Evolutionary conservation across 768 basidiomycete genomes (phyloP).

Genomic region (Lactarius sp.): DNA sequence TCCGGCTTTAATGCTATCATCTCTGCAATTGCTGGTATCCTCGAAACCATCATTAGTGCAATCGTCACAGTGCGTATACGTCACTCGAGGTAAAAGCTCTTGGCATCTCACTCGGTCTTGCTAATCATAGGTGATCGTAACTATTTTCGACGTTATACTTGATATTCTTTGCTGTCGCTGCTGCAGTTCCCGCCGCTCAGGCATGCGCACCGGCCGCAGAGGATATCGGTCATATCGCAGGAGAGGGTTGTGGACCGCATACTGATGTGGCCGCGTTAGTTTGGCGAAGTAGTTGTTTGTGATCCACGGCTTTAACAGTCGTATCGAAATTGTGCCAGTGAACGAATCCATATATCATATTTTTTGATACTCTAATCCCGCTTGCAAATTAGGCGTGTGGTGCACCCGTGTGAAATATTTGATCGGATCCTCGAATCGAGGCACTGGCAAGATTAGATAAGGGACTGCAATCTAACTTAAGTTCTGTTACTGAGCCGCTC

Average conservation of each 20-base stretch:
- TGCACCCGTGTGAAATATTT: too few relatives aligned
- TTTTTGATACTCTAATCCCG: not conserved
- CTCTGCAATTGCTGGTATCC: conserved; percentile 51
- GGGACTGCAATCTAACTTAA: too few relatives aligned
- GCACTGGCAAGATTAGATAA: too few relatives aligned
- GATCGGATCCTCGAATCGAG: too few relatives aligned
- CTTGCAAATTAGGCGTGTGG: too few relatives aligned
- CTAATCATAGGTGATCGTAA: conserved; percentile 49
- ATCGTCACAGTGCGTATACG: conserved; percentile 49
- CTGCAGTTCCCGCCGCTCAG: conserved; percentile 27
- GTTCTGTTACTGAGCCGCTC: too few relatives aligned
- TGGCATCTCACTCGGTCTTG: too few relatives aligned
- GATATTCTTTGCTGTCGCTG: conserved; percentile 45
- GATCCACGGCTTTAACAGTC: not conserved
- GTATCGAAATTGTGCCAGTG: not conserved
- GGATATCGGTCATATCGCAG: not conserved
- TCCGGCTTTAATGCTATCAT: conserved; percentile 54
- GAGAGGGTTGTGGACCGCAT: not conserved
- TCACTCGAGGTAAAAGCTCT: too few relatives aligned
- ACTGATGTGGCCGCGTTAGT: not conserved
- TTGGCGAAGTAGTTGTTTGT: not conserved
- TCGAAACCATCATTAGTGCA: conserved; percentile 55
- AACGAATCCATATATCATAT: not conserved
- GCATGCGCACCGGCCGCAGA: conserved; percentile 14
- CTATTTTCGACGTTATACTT: conserved; percentile 56